These are phyloP conservation scores for Fusarium nematophilum DNA, from an alignment of 2,329 filamentous ascomycete genomes.

Conservation along the genomic window DNA sequence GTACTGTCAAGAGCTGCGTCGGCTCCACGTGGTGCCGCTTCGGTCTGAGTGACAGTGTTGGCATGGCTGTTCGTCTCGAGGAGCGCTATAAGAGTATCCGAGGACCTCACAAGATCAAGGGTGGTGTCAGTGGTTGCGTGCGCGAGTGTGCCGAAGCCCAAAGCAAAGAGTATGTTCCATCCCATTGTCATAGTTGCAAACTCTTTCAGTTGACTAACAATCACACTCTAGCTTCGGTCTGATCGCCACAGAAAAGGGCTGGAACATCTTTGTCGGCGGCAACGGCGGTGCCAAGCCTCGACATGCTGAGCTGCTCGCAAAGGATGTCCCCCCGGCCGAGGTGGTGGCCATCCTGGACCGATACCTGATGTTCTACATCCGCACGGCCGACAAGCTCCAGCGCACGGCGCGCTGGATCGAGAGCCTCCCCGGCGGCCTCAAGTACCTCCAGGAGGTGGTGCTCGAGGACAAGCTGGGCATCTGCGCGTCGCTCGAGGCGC, in stretches of 20 bases:
- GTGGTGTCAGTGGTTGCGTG: conserved; percentile 90
- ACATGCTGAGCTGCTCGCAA: conserved; percentile 85
- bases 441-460: conserved; percentile 84
- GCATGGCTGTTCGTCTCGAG: conserved; percentile 88
- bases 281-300: conserved; percentile 89
- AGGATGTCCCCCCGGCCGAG: conserved; percentile 85
- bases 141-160: conserved; percentile 93
- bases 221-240: conserved; percentile 78
- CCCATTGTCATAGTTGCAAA: background rate
- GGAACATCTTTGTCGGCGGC: conserved; percentile 91
- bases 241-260: conserved; percentile 92
- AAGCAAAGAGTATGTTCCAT: conserved; percentile 80
- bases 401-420: conserved; percentile 91
- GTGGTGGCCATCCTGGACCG: conserved; percentile 87
- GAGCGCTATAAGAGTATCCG: conserved; percentile 93
- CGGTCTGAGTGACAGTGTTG: conserved; percentile 89
- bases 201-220: conserved; percentile 19
- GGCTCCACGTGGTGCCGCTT: conserved; percentile 93
- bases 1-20: conserved; percentile 92
- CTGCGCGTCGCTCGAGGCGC: conserved; percentile 82
- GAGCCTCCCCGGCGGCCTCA: conserved; percentile 82
- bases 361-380: conserved; percentile 93
- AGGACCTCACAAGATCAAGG: conserved; percentile 91
- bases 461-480: conserved; percentile 89
- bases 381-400: conserved; percentile 90